Evolutionary conservation across 192 early-diverging fungal species (phyloP).

Genomic region (Gonapodya sp.): DNA sequence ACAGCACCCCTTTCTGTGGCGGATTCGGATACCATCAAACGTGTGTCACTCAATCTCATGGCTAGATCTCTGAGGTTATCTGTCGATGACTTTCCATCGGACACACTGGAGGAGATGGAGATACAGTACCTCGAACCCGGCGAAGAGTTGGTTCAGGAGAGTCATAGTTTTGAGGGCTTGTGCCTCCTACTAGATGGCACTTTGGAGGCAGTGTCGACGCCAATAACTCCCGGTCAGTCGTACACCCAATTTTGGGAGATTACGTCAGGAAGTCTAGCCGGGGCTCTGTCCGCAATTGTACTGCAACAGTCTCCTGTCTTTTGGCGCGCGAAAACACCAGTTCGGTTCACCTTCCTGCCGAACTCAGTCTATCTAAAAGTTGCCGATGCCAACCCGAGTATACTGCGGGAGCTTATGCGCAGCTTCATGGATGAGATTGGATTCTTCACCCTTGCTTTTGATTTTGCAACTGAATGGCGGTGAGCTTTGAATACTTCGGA

Average conservation of each 20-base stretch:
- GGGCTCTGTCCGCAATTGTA: neutral
- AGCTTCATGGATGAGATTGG: neutral
- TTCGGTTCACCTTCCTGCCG: neutral
- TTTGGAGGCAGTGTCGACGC: neutral
- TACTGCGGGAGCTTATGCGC: neutral
- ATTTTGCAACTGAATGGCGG: neutral
- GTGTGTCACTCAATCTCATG: neutral
- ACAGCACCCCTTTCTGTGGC: neutral
- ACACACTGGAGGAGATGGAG: neutral
- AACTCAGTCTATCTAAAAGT: neutral
- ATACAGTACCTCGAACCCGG: neutral
- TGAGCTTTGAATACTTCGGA: neutral
- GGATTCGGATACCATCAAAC: neutral
- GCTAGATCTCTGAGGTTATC: neutral
- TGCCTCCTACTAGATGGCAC: neutral
- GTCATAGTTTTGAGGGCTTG: neutral
- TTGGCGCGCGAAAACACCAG: neutral
- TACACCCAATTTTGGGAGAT: neutral
- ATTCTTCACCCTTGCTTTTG: neutral
- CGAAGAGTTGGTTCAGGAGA: neutral
- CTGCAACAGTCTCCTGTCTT: neutral
- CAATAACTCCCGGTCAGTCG: neutral
- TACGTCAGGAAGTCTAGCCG: neutral
- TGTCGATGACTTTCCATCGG: neutral
- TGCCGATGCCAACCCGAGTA: neutral